Evolutionary conservation across 768 basidiomycete species (phyloP), one percentile per base, ranked within the genome.

Genomic region (Udeniomyces megalosporus): DNA sequence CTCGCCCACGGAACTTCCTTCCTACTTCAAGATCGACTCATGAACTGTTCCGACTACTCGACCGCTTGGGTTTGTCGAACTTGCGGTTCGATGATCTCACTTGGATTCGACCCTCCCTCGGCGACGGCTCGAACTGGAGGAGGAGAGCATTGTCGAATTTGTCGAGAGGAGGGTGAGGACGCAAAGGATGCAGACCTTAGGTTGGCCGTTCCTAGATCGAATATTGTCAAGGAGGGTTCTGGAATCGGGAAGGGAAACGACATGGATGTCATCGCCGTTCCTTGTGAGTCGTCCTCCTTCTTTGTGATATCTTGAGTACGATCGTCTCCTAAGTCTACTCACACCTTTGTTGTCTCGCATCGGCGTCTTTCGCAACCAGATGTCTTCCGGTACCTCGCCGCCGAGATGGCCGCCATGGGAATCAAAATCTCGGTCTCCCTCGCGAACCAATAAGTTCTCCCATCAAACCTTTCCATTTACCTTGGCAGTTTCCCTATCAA

Each of bases 1-100:
- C 92, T 99, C 68, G 95, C 95, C 3, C 95, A 99, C 74, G 95
- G 95, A 49, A 95, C 95, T 15, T 91, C 92, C 1, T 99, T 95
- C 84, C 79, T 99, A 45, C 81, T 99, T 26, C 95, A 99, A 78
- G 95, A 99, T 75, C 80, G 95, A 61, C 76, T 99, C 71, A 97
- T 99, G 95, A 99, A 99, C 76, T 99, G 95, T 72, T 97, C 93
- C 29, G 95, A 99, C 75, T 99, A 97, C 74, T 96, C 95, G 29
- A 97, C 91, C 0, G 88, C 95, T 3, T 99, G 95, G 95, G 92
- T 97, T 12, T 99, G 95, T 74, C 81, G 95, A 58, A 86, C 84
- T 2, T 99, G 95, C 71, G 95, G 95, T 20, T 91, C 88, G 71
- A 79, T 99, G 58, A 88, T 97, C 68, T 91, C 92, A 10, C 79